phyloP scores from a whole-genome alignment of 1,139 yeast species.

The Yamadazyma oceani region DNA sequence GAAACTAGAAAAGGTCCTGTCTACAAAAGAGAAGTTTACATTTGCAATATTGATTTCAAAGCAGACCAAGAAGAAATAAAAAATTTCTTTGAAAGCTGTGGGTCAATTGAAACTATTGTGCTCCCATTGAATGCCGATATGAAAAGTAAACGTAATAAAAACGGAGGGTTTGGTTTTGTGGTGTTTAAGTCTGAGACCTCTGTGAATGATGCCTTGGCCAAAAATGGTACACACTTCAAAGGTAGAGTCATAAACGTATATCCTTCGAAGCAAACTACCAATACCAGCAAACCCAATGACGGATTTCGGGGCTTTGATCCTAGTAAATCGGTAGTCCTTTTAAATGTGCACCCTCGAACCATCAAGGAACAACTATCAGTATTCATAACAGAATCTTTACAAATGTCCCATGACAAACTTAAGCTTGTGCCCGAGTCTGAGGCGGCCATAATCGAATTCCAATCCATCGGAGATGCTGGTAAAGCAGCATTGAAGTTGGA shows the following conservation, averaged over 20 bases:
- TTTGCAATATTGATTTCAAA: conserved; percentile 67
- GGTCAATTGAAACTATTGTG: conserved; percentile 47
- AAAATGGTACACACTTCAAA: conserved; percentile 36
- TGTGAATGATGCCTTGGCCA: conserved; percentile 40
- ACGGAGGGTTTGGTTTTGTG: conserved; percentile 62
- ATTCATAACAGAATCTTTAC: conserved; percentile 32
- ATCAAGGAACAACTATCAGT: conserved; percentile 40
- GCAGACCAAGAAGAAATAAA: conserved; percentile 31
- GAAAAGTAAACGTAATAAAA: conserved; percentile 25
- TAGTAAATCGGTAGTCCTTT: conserved; percentile 40
- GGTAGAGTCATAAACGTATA: conserved; percentile 47
- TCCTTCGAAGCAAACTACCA: conserved; percentile 17
- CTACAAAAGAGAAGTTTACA: conserved; percentile 43
- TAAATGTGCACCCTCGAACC: conserved; percentile 47
- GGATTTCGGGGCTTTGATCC: conserved; percentile 22
- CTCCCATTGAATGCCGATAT: conserved; percentile 45
- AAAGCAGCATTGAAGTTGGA: conserved; percentile 52
- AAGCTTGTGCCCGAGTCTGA: conserved; percentile 25
- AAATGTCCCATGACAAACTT: conserved; percentile 36
- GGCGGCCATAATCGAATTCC: conserved; percentile 54
- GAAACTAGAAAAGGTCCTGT: conserved; percentile 13
- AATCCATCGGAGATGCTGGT: conserved; percentile 51
- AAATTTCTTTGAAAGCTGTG: conserved; percentile 26
- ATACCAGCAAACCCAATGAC: conserved; percentile 28
- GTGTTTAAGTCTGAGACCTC: conserved; percentile 39